Percentiles rank a stretch among this genome's conserved stretches.
Conservation (phyloP, 805 yeast genomes). For the Metahyphopichia silvanorum region DNA sequence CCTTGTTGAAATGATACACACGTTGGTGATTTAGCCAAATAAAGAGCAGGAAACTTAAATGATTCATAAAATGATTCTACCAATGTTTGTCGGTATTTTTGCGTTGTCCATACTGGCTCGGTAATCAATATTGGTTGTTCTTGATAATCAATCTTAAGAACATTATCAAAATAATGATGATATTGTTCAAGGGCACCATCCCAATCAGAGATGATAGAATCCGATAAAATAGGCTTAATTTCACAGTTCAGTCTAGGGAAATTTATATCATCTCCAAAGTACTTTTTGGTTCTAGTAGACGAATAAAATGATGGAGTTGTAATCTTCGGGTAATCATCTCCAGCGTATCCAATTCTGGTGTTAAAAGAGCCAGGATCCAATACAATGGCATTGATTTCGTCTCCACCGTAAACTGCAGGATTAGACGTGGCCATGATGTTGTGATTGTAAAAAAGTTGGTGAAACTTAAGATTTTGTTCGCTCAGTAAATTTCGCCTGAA, state of each 20-base stretch:
- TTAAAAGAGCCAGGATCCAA: slow-evolving; percentile 85
- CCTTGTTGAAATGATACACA: slow-evolving; percentile 88
- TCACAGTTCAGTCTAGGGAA: slow-evolving; percentile 51
- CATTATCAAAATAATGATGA: slow-evolving; percentile 52
- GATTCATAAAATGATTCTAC: slow-evolving; percentile 70
- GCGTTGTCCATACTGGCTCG: slow-evolving; percentile 84
- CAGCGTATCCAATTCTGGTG: slow-evolving; percentile 88
- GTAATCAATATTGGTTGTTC: slow-evolving; percentile 80
- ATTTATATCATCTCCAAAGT: slow-evolving; percentile 42
- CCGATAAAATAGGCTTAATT: slow-evolving; percentile 55
- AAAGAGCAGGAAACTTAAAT: slow-evolving; percentile 75
- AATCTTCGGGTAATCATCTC: slow-evolving; percentile 81
- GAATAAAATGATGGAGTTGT: slow-evolving; percentile 67
- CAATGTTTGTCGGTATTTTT: slow-evolving; percentile 61
- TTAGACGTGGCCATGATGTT: slow-evolving; percentile 16
- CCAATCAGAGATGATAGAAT: slow-evolving; percentile 76
- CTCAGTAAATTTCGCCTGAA: too few species aligned
- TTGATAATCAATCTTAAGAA: slow-evolving; percentile 48
- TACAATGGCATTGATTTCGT: slow-evolving; percentile 88
- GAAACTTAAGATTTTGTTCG: not conserved
- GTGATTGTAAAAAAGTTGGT: not conserved
- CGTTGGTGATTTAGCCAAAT: slow-evolving; percentile 78
- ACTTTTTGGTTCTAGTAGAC: slow-evolving; percentile 14
- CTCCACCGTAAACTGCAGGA: slow-evolving; percentile 38
- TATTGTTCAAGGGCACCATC: slow-evolving; percentile 79